Conservation (phyloP, 164 flowering plant species). For the Warburgia ugandensis region DNA sequence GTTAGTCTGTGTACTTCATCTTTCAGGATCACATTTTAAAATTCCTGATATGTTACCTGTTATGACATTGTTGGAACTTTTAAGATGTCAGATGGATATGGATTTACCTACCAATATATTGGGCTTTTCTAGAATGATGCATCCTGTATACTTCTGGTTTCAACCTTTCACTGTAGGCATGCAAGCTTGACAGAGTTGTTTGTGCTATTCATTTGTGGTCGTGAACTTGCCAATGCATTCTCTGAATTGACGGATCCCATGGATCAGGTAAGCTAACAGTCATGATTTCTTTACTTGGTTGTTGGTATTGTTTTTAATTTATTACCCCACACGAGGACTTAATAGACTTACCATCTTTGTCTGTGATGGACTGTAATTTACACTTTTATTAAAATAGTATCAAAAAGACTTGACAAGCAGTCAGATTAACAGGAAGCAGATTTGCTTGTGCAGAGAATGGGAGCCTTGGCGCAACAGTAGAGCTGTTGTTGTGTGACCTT, state of each 20-base stretch:
- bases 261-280: constrained; percentile 60
- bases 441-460: no score
- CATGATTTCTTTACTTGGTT: not conserved
- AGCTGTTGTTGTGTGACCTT: no score
- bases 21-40: no score
- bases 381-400: no score
- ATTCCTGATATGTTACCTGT: not conserved
- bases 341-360: no score
- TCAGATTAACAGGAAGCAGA: no score
- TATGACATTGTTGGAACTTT: not conserved
- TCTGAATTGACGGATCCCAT: constrained; percentile 97
- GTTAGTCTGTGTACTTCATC: no score
- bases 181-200: constrained; percentile 93
- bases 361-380: no score
- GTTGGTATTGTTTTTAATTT: not conserved
- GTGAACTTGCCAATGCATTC: constrained; percentile 95
- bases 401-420: no score
- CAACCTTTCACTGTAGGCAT: constrained; percentile 29
- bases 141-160: not conserved
- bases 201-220: constrained; percentile 92
- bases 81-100: not conserved
- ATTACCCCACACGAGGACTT: no score
- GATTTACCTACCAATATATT: not conserved
- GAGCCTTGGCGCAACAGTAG: no score
- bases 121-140: not conserved